Conservation (phyloP, 225 moss, liverwort and hornwort species). For the Marchantia polymorpha region DNA sequence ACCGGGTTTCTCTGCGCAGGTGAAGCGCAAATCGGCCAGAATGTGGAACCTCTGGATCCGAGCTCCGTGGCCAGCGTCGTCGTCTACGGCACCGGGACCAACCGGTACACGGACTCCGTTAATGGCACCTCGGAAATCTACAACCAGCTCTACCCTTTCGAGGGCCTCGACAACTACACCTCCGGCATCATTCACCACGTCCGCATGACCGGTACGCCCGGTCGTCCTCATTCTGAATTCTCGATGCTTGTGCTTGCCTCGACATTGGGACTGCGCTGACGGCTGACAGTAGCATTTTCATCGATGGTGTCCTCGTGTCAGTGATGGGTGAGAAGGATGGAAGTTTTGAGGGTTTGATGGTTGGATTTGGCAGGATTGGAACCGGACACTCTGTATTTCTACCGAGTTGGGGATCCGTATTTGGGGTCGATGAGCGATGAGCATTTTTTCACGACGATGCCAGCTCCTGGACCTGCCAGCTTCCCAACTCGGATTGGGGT, state of each 20-base stretch:
- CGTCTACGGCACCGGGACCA: constrained; percentile 54
- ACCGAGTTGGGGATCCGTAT: constrained; percentile 80
- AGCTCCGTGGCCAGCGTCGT: constrained; percentile 69
- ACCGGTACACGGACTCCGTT: constrained; percentile 40
- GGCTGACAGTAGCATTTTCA: no score
- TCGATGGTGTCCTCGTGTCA: neutral
- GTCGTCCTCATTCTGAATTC: neutral
- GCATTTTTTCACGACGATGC: constrained; percentile 66
- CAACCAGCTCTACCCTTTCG: constrained; percentile 76
- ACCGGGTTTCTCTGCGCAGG: constrained; percentile 53
- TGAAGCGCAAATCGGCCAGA: constrained; percentile 78
- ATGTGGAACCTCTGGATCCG: constrained; percentile 74
- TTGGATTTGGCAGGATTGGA: constrained; percentile 50
- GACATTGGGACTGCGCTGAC: no score
- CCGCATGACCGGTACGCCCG: constrained; percentile 61
- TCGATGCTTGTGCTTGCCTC: neutral
- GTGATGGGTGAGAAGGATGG: neutral
- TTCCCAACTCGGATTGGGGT: constrained; percentile 73
- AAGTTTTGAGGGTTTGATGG: no score
- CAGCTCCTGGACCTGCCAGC: constrained; percentile 56
- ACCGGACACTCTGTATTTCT: constrained; percentile 63
- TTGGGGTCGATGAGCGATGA: constrained; percentile 69
- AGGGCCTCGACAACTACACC: constrained; percentile 73
- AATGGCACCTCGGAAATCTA: constrained; percentile 64
- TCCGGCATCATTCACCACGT: constrained; percentile 96